Percentiles rank a stretch among this genome's conserved stretches.
Evolutionary conservation across 352 stramenopile species (phyloP).

Genomic region (Phytophthora rubi): DNA sequence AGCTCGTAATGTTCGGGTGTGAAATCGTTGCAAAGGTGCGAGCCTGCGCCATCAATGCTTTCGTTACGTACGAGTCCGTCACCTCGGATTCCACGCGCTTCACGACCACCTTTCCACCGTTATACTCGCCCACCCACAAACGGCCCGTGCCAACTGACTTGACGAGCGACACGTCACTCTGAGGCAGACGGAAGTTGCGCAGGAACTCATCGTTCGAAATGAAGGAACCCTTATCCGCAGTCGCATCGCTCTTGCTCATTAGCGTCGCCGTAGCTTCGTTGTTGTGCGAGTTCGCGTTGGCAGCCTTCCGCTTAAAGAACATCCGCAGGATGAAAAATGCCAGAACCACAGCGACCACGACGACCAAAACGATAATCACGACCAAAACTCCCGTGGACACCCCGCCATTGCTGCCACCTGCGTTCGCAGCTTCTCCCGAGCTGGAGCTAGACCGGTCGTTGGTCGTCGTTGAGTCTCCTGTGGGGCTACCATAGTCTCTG

Average conservation of each 20-base stretch:
- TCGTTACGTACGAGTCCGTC: slow-evolving; percentile 60
- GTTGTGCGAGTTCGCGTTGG: slow-evolving; percentile 30
- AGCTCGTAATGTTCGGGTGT: slow-evolving; percentile 70
- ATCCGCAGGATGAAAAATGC: slow-evolving; percentile 47
- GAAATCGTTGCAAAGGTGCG: slow-evolving; percentile 53
- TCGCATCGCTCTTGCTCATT: slow-evolving; percentile 53
- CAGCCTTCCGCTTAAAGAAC: slow-evolving; percentile 38
- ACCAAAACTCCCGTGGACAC: slow-evolving; percentile 52
- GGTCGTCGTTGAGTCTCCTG: not conserved
- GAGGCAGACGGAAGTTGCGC: slow-evolving; percentile 55
- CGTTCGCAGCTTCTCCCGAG: not conserved
- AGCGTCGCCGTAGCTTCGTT: slow-evolving; percentile 47
- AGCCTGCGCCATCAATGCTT: slow-evolving; percentile 68
- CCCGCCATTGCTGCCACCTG: slow-evolving; percentile 18
- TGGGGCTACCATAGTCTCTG: not conserved
- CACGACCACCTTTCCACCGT: slow-evolving; percentile 61
- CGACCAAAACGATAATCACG: slow-evolving; percentile 56
- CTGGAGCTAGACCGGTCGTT: not conserved
- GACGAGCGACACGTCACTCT: slow-evolving; percentile 58
- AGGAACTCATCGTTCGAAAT: slow-evolving; percentile 77
- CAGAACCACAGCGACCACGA: slow-evolving; percentile 45
- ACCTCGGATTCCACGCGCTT: slow-evolving; percentile 79
- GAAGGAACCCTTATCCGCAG: slow-evolving; percentile 57
- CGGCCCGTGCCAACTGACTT: slow-evolving; percentile 59
- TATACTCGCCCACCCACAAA: slow-evolving; percentile 69